Evolutionary conservation across 2,329 filamentous ascomycete species (phyloP), one percentile per base, ranked within the genome.

Genomic region (Myriosclerotinia curreyana): DNA sequence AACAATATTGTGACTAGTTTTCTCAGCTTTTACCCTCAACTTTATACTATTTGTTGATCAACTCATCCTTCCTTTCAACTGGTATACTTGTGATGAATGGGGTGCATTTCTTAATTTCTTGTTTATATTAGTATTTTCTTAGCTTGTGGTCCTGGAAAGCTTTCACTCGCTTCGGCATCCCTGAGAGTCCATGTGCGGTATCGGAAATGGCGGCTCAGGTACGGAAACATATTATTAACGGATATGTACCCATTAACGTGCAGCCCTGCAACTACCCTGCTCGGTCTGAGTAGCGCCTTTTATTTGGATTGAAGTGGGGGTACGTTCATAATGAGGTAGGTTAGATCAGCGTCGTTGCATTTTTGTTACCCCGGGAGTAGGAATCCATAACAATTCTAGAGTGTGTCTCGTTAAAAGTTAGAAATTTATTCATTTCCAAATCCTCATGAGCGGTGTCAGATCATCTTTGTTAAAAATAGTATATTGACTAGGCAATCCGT

Each of bases 11-110:
- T 49, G 55, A 55, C 66, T 46, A 56, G 46, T 40, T 48, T 42
- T 38, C 54, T 38, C 25, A 46, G 62, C 64, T 65, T 54, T 42
- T 20, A 56, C 22, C n/a, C 22, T 48, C 31, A 62, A 62, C 51
- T 62, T 56, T 62, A 62, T 62, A 62, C 22, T 2, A 52, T 52
- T 60, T 22, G 25, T 22, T 60, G 46, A 28, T 60, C 56, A 51
- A 17, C 9, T 15, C 56, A 38, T 60, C n/a, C 17, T 40, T 20
- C 22, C 9, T 15, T 48, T 34, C 14, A 34, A 22, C 28, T 22
- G 28, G 34, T 51, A 31, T 40, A 50, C 34, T 11, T 51, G 22
- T 25, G 15, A 60, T 38, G n/a, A 6, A 49, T 38, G 5, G 31
- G 15, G 22, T 34, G 20, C 28, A 31, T 5, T 51, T n/a, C 58